Base-by-base conservation (phyloP, 768 basidiomycete species). In the Scleroderma citrinum region DNA sequence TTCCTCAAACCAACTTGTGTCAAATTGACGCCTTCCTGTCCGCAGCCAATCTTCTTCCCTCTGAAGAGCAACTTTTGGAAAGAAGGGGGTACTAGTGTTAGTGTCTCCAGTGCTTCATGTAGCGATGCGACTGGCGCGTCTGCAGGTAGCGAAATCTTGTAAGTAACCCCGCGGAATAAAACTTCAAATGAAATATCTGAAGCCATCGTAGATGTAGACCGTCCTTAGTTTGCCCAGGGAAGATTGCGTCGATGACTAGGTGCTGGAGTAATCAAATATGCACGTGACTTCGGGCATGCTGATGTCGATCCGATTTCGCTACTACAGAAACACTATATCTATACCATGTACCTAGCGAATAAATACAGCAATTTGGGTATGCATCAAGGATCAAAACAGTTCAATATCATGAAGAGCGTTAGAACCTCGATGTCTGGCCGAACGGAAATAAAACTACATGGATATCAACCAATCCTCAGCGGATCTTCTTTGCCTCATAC, bases 41-140 rank as follows among this genome's bases (percentile, higher is more conserved):
- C 63, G 41, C 16, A 64, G 23, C 40, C 40, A 30, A 62, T 49
- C 46, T 69, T 76, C 71, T 84, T 88, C 30, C 87, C 85, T 60
- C 81, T 86, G 68, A 76, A 84, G 8, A 89, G 62, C 36, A 89
- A 70, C 58, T 90, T 91, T 69, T 90, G 87, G 35, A 82, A 67
- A 3, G 72, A 61, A 3, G 79, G 73, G 0, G 85, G 84, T 11
- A 89, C 82, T 21, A 73, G 71, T 2, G 85, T 89, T 24, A 87
- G 72, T 54, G 81, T 75, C 59, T 83, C 78, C 4, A 89, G 59
- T 26, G 60, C 72, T 1, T 68, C 56, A 46, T 81, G 75, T 2
- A 91, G 69, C 10, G 58, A 60, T 2, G 69, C 63, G n/a, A 90
- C 58, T 3, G 84, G 75, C 42, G 69, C 70, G 36, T 80, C 71